Percentiles rank a stretch among this genome's conserved stretches.
phyloP scores from a whole-genome alignment of 1,284 basidiomycete species.

The Ganoderma multipileum region DNA sequence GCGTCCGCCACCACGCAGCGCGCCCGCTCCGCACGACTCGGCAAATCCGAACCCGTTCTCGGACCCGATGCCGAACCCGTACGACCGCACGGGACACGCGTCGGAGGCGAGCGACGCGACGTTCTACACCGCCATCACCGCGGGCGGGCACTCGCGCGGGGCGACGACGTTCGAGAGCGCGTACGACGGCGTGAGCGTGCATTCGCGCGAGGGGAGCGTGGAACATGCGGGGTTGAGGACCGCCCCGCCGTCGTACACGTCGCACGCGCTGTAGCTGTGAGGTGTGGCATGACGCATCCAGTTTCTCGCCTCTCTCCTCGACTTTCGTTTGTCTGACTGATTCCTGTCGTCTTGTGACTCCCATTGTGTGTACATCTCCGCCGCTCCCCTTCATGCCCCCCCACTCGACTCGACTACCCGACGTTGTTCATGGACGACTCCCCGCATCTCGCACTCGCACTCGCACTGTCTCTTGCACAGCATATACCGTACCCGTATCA shows the following conservation, averaged over 20 bases:
- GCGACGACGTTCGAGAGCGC: slow-evolving; percentile 12
- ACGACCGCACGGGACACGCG: slow-evolving; percentile 20
- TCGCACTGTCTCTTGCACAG: background rate
- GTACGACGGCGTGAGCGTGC: slow-evolving; percentile 10
- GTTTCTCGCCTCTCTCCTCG: too few species aligned
- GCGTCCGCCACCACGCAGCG: slow-evolving; percentile 1
- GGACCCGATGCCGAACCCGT: slow-evolving; percentile 31
- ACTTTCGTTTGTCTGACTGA: background rate
- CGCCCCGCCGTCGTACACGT: slow-evolving; percentile 16
- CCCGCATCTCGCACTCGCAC: background rate
- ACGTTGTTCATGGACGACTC: background rate
- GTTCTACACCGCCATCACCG: slow-evolving; percentile 29
- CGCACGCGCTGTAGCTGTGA: background rate
- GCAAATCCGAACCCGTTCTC: slow-evolving; percentile 26
- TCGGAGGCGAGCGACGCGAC: slow-evolving; percentile 30
- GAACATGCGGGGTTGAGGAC: background rate
- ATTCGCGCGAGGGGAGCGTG: background rate
- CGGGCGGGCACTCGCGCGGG: slow-evolving; percentile 19
- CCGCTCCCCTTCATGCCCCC: background rate
- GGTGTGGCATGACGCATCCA: too few species aligned
- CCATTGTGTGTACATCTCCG: background rate
- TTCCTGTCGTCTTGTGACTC: background rate
- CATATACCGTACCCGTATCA: background rate
- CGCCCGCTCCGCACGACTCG: background rate
- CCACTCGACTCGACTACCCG: background rate